Evolutionary conservation across 768 basidiomycete species (phyloP), one percentile per base, ranked within the genome.

Genomic region (Suillus weaverae): DNA sequence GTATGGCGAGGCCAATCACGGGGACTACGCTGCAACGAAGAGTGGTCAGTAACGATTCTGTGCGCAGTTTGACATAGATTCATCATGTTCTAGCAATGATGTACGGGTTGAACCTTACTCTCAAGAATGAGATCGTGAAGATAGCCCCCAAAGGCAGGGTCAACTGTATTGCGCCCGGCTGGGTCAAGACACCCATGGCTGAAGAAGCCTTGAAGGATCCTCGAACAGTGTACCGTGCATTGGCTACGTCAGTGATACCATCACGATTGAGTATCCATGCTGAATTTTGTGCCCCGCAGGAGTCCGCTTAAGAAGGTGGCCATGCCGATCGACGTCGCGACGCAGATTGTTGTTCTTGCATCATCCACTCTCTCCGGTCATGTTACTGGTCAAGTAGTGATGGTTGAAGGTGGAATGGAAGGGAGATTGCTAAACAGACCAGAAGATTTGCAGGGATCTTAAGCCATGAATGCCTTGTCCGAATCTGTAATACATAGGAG

Each of bases 61-160:
- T 7, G 11, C 5, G 22, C 22, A 10, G 43, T 30, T 51, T 56
- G 18, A 67, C 22, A 5, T 33, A 13, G 4, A 13, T 14, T 39
- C 10, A 1, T 32, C 22, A 18, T 18, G 30, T 54, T 39, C 18
- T n/a, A 89, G 89, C 85, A 9, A 81, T 90, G 79, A 90, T 90
- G 89, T 87, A 89, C 65, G 91, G 90, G 1, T 71, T 92, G 41
- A 85, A 84, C 5, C 75, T 87, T 69, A 80, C 86, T 5, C 80
- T 92, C 68, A 92, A 92, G 77, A 92, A 92, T 72, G 90, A 93
- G 76, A 91, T 92, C 62, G 90, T 93, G 56, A 85, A 85, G 75
- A 84, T 91, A 65, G 89, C 90, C 0, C 87, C 89, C 0, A 81
- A 74, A 61, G 91, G 84, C 0, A 80, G 90, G n/a, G 89, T 91